These are phyloP conservation scores for Omphalotus guepiniiformis DNA, from an alignment of 768 basidiomycete species.

Conservation along the genomic window DNA sequence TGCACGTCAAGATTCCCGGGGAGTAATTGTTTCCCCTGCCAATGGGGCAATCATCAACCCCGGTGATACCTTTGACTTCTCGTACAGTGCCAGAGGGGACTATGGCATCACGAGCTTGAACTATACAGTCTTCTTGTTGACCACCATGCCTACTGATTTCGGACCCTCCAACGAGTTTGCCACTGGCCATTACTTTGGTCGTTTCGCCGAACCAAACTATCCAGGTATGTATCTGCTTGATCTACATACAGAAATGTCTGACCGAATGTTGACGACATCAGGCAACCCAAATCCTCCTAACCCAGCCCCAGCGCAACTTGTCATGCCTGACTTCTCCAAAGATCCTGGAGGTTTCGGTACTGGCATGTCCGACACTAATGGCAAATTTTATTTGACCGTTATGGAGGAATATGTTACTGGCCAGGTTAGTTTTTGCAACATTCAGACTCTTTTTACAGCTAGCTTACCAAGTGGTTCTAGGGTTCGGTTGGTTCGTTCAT, in stretches of 20 bases:
- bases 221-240: constrained; percentile 26
- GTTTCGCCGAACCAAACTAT: constrained; percentile 38
- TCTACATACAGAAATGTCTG: neutral
- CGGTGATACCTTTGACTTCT: constrained; percentile 36
- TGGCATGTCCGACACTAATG: constrained; percentile 27
- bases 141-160: constrained; percentile 22
- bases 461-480: constrained; percentile 10
- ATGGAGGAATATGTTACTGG: constrained; percentile 41
- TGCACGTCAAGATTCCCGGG: constrained; percentile 2
- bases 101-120: constrained; percentile 25
- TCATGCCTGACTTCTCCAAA: constrained; percentile 44
- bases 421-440: constrained; percentile 20
- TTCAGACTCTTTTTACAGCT: neutral
- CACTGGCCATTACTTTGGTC: constrained; percentile 40
- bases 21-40: constrained; percentile 18
- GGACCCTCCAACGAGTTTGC: constrained; percentile 25
- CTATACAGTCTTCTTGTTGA: constrained; percentile 38
- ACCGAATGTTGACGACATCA: constrained; percentile 11
- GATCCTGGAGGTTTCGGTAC: constrained; percentile 34
- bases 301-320: constrained; percentile 32
- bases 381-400: constrained; percentile 31
- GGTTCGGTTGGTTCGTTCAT: constrained; percentile 22
- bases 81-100: constrained; percentile 34
- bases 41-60: constrained; percentile 33
- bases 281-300: constrained; percentile 38